These are phyloP conservation scores for Pseudocercospora fuligena DNA, from an alignment of 2,329 filamentous ascomycete species.

Conservation along the genomic window DNA sequence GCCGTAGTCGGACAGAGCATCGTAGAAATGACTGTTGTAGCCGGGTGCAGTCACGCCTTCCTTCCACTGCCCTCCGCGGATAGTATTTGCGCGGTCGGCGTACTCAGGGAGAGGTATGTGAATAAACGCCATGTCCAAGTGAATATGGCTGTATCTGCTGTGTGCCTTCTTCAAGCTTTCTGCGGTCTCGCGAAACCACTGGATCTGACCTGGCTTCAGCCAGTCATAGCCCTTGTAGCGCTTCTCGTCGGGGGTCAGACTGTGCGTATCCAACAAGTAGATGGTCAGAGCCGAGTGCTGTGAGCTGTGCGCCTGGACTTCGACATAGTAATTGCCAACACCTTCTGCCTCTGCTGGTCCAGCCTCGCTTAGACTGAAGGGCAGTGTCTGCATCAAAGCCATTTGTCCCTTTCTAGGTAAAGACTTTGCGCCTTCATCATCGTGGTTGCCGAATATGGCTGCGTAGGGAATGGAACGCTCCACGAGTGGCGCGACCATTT, in stretches of 20 bases:
- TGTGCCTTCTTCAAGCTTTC: constrained; percentile 67
- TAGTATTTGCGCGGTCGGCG: constrained; percentile 60
- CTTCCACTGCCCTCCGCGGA: constrained; percentile 70
- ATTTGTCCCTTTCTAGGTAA: constrained; percentile 79
- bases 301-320: constrained; percentile 81
- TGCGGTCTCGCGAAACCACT: constrained; percentile 87
- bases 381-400: constrained; percentile 81
- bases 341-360: constrained; percentile 85
- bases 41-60: constrained; percentile 85
- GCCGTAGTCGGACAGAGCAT: constrained; percentile 84
- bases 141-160: constrained; percentile 84
- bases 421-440: constrained; percentile 72
- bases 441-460: constrained; percentile 95
- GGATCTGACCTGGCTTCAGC: constrained; percentile 91
- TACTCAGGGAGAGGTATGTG: constrained; percentile 97
- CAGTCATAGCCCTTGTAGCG: constrained; percentile 95
- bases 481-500: constrained; percentile 82
- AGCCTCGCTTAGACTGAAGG: constrained; percentile 84
- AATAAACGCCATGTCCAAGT: constrained; percentile 96
- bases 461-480: constrained; percentile 90
- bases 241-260: constrained; percentile 87
- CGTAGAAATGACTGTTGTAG: constrained; percentile 91
- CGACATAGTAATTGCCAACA: constrained; percentile 92
- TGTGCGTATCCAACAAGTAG: constrained; percentile 93
- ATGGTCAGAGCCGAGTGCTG: constrained; percentile 89